Percentiles rank a stretch among this genome's conserved stretches.
These are phyloP conservation scores for Spathaspora sp. DNA, from an alignment of 805 yeast genomes.

Conservation along the genomic window DNA sequence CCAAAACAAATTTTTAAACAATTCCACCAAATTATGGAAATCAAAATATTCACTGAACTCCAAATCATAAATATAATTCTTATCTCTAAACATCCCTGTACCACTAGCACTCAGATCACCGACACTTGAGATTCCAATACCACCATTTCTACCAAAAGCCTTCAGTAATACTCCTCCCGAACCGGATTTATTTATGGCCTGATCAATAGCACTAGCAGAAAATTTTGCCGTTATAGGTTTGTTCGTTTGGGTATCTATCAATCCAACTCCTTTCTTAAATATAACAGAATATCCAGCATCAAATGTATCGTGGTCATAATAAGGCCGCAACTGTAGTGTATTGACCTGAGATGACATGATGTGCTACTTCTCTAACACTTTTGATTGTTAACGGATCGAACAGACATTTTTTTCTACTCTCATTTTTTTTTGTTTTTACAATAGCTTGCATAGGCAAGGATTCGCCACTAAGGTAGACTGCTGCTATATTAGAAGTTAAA, in stretches of 20 bases:
- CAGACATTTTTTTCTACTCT: not conserved
- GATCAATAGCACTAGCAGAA: slow-evolving; percentile 14
- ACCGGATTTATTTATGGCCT: slow-evolving; percentile 5
- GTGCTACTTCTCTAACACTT: not conserved
- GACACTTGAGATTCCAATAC: slow-evolving; percentile 3
- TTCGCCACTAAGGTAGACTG: no score
- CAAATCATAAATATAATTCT: slow-evolving; percentile 50
- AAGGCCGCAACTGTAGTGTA: slow-evolving; percentile 49
- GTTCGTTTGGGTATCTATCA: slow-evolving; percentile 44
- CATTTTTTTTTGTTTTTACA: not conserved
- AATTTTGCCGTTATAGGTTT: slow-evolving; percentile 29
- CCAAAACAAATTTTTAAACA: slow-evolving; percentile 52
- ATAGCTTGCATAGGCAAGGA: no score
- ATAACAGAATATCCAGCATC: slow-evolving; percentile 61
- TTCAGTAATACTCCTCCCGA: slow-evolving; percentile 7
- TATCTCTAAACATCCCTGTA: slow-evolving; percentile 15
- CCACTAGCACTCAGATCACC: slow-evolving; percentile 1
- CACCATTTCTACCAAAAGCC: slow-evolving; percentile 3
- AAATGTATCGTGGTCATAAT: slow-evolving; percentile 65
- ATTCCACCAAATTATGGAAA: slow-evolving; percentile 50
- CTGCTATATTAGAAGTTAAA: no score
- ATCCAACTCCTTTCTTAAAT: slow-evolving; percentile 60
- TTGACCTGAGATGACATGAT: not conserved
- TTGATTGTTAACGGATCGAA: not conserved
- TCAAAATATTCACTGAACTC: slow-evolving; percentile 69